Percentiles rank a stretch among this genome's conserved stretches.
Evolutionary conservation across 495 filamentous ascomycete species (phyloP).

Genomic region (Bryoglossum gracile): DNA sequence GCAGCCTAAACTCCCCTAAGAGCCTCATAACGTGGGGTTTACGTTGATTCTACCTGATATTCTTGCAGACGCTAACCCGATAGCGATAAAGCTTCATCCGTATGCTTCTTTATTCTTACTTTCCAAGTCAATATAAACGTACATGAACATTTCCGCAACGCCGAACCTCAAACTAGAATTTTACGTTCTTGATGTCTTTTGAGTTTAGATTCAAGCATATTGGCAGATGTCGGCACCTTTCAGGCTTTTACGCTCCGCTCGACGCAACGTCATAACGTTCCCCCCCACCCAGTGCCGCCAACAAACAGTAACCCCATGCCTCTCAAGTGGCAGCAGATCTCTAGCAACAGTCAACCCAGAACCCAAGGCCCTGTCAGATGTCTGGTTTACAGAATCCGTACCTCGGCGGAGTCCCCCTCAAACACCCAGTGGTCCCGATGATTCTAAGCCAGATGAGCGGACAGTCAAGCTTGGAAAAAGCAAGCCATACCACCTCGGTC

Average conservation of each 20-base stretch:
- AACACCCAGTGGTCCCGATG: conserved; percentile 13
- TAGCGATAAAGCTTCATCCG: no score
- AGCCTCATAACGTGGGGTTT: no score
- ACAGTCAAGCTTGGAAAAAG: conserved; percentile 88
- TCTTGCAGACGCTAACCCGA: no score
- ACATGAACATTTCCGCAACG: no score
- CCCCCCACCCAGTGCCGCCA: no score
- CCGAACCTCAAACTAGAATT: no score
- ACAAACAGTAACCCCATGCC: no score
- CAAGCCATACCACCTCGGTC: conserved; percentile 33
- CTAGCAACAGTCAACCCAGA: conserved; percentile 20
- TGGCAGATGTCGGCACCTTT: conserved; percentile 25
- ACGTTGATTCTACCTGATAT: no score
- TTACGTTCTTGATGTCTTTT: conserved; percentile 24
- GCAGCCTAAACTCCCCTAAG: no score
- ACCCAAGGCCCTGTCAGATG: conserved; percentile 15
- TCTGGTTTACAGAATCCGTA: conserved; percentile 24
- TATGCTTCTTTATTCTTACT: no score
- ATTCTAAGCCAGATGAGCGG: conserved; percentile 67
- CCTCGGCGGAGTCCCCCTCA: conserved; percentile 4
- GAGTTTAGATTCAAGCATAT: not conserved
- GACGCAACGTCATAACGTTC: conserved; percentile 16
- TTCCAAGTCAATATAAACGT: no score
- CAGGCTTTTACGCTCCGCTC: conserved; percentile 16
- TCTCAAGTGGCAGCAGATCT: no score